Percentiles rank a stretch among this genome's conserved stretches.
These are phyloP conservation scores for Omphalotus olearius DNA, from an alignment of 1,284 basidiomycete genomes.

Conservation along the genomic window DNA sequence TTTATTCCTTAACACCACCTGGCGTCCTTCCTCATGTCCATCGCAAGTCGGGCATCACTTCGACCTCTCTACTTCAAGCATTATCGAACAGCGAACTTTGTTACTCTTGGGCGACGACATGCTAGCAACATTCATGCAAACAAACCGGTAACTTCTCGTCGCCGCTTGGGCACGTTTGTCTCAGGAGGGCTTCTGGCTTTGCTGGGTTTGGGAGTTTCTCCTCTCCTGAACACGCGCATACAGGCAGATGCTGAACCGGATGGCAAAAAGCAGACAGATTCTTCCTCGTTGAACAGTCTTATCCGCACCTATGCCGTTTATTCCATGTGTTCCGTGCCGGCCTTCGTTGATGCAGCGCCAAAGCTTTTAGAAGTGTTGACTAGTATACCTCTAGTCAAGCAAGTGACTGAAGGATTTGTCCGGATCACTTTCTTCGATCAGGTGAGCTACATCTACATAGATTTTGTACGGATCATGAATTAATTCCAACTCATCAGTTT, in stretches of 20 bases:
- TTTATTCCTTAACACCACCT: no score
- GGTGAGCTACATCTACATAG: slow-evolving; percentile 32
- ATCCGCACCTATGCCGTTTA: slow-evolving; percentile 78
- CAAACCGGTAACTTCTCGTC: background rate
- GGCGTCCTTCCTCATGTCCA: background rate
- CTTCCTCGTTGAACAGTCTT: slow-evolving; percentile 26
- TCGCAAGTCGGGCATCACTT: background rate
- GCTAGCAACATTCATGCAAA: background rate
- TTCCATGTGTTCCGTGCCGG: slow-evolving; percentile 73
- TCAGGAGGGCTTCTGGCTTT: background rate
- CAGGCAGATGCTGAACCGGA: background rate
- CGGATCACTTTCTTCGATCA: slow-evolving; percentile 85
- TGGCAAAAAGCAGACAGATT: background rate
- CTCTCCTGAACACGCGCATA: background rate
- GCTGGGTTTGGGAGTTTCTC: background rate
- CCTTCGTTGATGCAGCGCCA: slow-evolving; percentile 77
- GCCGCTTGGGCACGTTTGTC: background rate
- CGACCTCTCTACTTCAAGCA: background rate
- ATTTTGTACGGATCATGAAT: background rate
- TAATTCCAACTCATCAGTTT: slow-evolving; percentile 46
- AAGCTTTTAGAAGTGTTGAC: slow-evolving; percentile 59
- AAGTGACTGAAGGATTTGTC: slow-evolving; percentile 68
- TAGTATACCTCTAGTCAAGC: slow-evolving; percentile 49
- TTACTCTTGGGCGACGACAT: slow-evolving; percentile 1
- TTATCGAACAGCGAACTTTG: background rate